These are phyloP conservation scores for Rubia occidens DNA, from an alignment of 305 asterid species.

Conservation along the genomic window DNA sequence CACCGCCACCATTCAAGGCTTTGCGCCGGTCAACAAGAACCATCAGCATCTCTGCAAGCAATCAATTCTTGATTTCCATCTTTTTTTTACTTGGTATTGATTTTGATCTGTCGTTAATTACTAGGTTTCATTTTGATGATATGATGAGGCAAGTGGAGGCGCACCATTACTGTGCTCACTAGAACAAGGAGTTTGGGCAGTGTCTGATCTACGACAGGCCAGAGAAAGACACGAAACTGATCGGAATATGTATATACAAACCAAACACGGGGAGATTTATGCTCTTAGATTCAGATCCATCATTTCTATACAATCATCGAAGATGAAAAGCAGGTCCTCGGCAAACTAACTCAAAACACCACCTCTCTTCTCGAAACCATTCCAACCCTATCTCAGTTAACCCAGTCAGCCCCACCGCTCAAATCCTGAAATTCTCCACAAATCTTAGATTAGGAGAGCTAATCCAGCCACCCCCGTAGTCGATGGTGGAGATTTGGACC, in stretches of 20 bases:
- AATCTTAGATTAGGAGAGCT: too few species aligned
- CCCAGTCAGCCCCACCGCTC: too few species aligned
- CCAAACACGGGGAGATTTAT: too few species aligned
- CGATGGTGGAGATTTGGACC: too few species aligned
- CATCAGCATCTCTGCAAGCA: constrained; percentile 81
- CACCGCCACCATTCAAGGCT: constrained; percentile 64
- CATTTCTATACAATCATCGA: too few species aligned
- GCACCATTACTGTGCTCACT: constrained; percentile 79
- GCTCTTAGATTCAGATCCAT: too few species aligned
- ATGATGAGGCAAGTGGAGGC: constrained; percentile 91
- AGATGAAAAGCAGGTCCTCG: too few species aligned
- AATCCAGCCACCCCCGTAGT: too few species aligned
- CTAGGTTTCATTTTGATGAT: constrained; percentile 88
- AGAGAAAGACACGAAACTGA: constrained; percentile 48
- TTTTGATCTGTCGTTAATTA: neutral
- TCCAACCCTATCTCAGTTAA: too few species aligned
- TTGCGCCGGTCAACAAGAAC: constrained; percentile 75
- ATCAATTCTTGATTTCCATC: neutral
- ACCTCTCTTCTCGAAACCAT: too few species aligned
- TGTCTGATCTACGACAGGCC: constrained; percentile 71
- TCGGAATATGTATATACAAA: constrained; percentile 29
- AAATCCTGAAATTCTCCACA: too few species aligned
- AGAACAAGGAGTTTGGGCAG: constrained; percentile 75
- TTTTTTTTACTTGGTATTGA: neutral
- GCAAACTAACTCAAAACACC: too few species aligned